Evolutionary conservation across 2,329 filamentous ascomycete genomes (phyloP).

Genomic region (Myotisia sp.): DNA sequence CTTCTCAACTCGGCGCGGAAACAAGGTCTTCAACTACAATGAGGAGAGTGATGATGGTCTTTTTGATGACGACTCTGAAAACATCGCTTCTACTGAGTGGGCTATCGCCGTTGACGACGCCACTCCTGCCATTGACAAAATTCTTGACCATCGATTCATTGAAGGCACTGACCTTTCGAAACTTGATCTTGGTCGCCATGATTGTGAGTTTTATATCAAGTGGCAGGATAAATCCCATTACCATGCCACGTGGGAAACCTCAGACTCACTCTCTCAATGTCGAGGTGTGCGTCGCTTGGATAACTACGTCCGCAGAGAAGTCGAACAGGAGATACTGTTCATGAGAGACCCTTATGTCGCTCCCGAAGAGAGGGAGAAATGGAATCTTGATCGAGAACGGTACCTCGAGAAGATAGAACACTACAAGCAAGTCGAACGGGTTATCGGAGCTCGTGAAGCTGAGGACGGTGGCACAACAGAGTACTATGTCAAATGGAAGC

Average conservation of each 20-base stretch:
- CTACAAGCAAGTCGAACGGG: constrained; percentile 80
- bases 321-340: constrained; percentile 66
- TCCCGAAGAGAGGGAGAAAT: constrained; percentile 80
- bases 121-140: constrained; percentile 74
- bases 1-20: constrained; percentile 77
- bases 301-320: constrained; percentile 80
- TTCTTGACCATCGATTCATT: constrained; percentile 72
- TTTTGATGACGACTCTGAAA: constrained; percentile 44
- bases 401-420: constrained; percentile 78
- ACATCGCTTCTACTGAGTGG: constrained; percentile 56
- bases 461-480: constrained; percentile 71
- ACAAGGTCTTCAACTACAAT: constrained; percentile 56
- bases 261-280: constrained; percentile 57
- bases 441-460: constrained; percentile 69
- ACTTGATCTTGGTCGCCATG: constrained; percentile 36
- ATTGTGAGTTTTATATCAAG: constrained; percentile 87
- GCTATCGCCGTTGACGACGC: constrained; percentile 53
- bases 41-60: constrained; percentile 49
- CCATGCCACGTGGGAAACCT: constrained; percentile 88
- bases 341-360: constrained; percentile 58
- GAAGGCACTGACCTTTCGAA: constrained; percentile 42
- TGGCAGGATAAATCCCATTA: constrained; percentile 94
- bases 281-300: constrained; percentile 80
- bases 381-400: constrained; percentile 85
- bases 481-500: constrained; percentile 96